Evolutionary conservation across 1,284 basidiomycete genomes (phyloP).

Genomic region (Flammula alnicola): DNA sequence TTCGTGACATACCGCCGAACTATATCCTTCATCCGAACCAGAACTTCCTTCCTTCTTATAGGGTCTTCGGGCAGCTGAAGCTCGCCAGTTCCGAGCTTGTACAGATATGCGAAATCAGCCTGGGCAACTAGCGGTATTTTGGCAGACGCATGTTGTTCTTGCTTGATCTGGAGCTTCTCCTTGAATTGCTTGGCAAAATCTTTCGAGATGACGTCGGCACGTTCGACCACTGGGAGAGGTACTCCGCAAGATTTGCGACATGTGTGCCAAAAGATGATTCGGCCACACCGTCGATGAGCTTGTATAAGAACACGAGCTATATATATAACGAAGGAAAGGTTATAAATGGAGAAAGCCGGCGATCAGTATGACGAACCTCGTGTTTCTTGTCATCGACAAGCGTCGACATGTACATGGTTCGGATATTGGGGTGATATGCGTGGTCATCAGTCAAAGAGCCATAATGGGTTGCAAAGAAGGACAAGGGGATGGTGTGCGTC

Average conservation of each 20-base stretch:
- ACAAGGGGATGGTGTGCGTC: slow-evolving; percentile 86
- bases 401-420: slow-evolving; percentile 94
- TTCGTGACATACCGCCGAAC: slow-evolving; percentile 23
- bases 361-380: slow-evolving; percentile 56
- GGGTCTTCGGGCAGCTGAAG: slow-evolving; percentile 54
- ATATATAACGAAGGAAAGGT: slow-evolving; percentile 5
- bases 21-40: slow-evolving; percentile 58
- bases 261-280: slow-evolving; percentile 93
- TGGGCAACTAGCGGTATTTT: slow-evolving; percentile 78
- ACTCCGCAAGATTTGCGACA: slow-evolving; percentile 90
- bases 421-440: slow-evolving; percentile 89
- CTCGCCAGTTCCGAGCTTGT: slow-evolving; percentile 58
- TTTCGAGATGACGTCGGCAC: slow-evolving; percentile 85
- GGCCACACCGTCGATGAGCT: slow-evolving; percentile 88
- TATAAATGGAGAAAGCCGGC: neutral
- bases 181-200: slow-evolving; percentile 90
- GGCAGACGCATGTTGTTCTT: slow-evolving; percentile 58
- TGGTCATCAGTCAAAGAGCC: slow-evolving; percentile 88
- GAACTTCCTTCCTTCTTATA: slow-evolving; percentile 54
- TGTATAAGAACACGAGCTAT: slow-evolving; percentile 91
- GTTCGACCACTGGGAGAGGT: slow-evolving; percentile 78
- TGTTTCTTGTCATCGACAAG: slow-evolving; percentile 88
- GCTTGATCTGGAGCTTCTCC: slow-evolving; percentile 69
- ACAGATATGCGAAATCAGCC: slow-evolving; percentile 86
- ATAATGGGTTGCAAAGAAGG: slow-evolving; percentile 89